These are phyloP conservation scores for Fusarium temperatum DNA, from an alignment of 2,329 filamentous ascomycete species.

Conservation along the genomic window DNA sequence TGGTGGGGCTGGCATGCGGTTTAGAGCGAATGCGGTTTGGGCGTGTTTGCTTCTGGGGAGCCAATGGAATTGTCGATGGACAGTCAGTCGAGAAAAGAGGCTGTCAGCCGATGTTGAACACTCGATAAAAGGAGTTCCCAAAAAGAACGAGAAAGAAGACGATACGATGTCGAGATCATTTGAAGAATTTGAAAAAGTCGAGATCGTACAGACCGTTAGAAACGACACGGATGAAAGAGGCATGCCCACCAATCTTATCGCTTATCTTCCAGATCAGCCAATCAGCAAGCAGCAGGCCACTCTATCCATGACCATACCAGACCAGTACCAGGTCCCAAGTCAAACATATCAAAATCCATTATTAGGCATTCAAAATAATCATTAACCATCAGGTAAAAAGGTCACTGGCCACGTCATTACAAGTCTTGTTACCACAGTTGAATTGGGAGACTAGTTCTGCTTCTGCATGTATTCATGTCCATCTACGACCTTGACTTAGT, in stretches of 20 bases:
- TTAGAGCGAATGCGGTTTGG: not conserved
- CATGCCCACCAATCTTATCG: not conserved
- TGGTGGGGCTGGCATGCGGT: not conserved
- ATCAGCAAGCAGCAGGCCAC: not conserved
- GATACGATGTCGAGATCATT: no score
- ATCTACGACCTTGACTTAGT: no score
- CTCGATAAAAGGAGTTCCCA: rapidly evolving
- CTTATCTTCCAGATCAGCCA: not conserved
- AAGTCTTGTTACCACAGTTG: not conserved
- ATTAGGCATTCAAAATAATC: not conserved
- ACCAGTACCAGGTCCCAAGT: not conserved
- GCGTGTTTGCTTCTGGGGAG: not conserved
- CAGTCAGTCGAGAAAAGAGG: no score
- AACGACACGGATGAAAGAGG: no score
- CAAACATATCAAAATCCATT: not conserved
- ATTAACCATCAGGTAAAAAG: not conserved
- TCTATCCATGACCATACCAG: not conserved
- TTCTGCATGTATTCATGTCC: no score
- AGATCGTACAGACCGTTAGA: no score
- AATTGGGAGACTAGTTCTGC: no score
- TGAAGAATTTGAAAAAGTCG: no score
- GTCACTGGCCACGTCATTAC: rapidly evolving
- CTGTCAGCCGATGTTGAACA: no score
- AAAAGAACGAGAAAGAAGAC: no score
- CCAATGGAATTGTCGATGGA: not conserved